Evolutionary conservation across 257 asterid genomes (phyloP), one percentile per base, ranked within the genome.

Genomic region (Agastache rugosa): DNA sequence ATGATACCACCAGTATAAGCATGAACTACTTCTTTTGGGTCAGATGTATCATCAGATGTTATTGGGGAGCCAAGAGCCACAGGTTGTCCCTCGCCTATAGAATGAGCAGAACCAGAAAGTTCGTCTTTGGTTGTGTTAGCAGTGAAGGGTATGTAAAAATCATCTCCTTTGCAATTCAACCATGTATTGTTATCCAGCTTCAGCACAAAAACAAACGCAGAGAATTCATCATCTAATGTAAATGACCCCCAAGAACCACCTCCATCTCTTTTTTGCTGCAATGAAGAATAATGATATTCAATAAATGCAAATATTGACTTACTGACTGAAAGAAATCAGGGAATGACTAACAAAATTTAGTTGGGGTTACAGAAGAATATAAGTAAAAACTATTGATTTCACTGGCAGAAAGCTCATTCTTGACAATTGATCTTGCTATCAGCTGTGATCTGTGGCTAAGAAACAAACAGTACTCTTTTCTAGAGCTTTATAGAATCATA

Each of bases 161-260:
- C 97, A 53, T 87, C 85, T 37, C 99, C 99, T 29, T 79, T 61
- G 80, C 78, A 81, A 83, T 88, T 86, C 83, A 95, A 77, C 99
- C 99, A 95, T 14, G 87, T 86, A 47, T 81, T 79, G 5, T 88
- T 89, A 63, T 86, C 78, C 81, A 95, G 85, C 86, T 89, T 95
- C 86, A 95, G 82, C 81, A 82, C 99, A 86, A 92, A 95, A 76
- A 76, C 80, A 83, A 95, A 92, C 27, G 88, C 96, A 4, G 80
- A 67, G 79, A 75, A 79, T 50, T 83, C 85, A 76, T 77, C 84
- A 75, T 86, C 92, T 87, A 94, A 74, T 62, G 85, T 72, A 80
- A 92, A 90, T 72, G 87, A 87, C 37, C 96, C 96, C 55, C 77
- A 69, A 59, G 93, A 87, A 76, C 93, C 92, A 74, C 64, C 23